phyloP scores from a whole-genome alignment of 2,329 filamentous ascomycete species.

The Parastagonospora avenae region DNA sequence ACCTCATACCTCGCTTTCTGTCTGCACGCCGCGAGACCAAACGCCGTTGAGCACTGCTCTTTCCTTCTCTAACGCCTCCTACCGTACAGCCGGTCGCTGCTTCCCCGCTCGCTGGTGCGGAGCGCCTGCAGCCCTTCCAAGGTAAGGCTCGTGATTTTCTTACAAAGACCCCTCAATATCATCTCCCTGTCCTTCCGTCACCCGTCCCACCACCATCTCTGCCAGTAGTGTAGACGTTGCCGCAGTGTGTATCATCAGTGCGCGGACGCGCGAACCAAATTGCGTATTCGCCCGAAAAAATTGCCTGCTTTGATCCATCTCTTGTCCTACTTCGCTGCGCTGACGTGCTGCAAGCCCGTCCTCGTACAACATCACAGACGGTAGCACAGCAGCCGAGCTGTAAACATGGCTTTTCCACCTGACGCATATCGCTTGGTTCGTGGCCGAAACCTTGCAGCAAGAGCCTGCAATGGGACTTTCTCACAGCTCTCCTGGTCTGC shows the following conservation, averaged over 20 bases:
- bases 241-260: constrained; percentile 3
- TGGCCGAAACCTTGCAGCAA: constrained; percentile 39
- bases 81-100: constrained; percentile 24
- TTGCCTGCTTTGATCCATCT: constrained; percentile 4
- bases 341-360: constrained; percentile 35
- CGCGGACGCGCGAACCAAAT: neutral
- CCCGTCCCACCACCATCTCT: constrained; percentile 3
- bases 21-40: constrained; percentile 31
- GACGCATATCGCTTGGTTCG: constrained; percentile 24
- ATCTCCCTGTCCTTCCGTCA: constrained; percentile 17
- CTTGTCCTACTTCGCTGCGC: constrained; percentile 29
- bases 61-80: constrained; percentile 31
- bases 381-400: constrained; percentile 44
- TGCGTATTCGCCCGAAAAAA: neutral
- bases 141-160: constrained; percentile 34
- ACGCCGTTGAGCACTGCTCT: constrained; percentile 27
- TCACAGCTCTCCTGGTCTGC: constrained; percentile 34
- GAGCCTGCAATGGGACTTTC: constrained; percentile 33
- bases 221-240: constrained; percentile 5
- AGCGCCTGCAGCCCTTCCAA: constrained; percentile 19
- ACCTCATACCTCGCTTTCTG: constrained; percentile 33
- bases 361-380: constrained; percentile 34
- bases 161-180: constrained; percentile 15
- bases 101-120: constrained; percentile 34
- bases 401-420: constrained; percentile 34